A percentile compares a stretch with the other conserved stretches of the same genome.
Evolutionary conservation across 2,329 filamentous ascomycete genomes (phyloP).

Genomic region (Cercospora sp.): DNA sequence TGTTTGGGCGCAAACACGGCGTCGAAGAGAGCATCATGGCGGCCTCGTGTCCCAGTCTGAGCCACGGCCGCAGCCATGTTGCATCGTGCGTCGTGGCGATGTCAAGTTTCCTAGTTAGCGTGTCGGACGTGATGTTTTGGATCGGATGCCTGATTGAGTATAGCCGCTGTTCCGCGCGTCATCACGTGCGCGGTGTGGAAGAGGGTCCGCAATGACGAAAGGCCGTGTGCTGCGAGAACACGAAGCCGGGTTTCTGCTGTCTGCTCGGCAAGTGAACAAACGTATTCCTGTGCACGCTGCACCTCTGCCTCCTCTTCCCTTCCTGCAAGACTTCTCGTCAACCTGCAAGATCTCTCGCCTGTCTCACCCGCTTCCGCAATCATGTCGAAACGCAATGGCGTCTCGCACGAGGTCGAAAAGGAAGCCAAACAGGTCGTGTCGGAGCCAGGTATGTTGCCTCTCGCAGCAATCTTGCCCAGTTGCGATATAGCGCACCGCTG

Average conservation of each 20-base stretch:
- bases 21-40: conserved; percentile 34
- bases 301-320: not conserved
- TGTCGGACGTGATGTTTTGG: conserved; percentile 9
- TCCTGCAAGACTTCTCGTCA: conserved; percentile 4
- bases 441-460: conserved; percentile 46
- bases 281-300: not conserved
- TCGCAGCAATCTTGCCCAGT: not conserved
- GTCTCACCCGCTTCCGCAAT: conserved; percentile 12
- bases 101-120: not conserved
- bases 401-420: conserved; percentile 54
- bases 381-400: conserved; percentile 66
- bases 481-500: not conserved
- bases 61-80: conserved; percentile 21
- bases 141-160: conserved; percentile 7
- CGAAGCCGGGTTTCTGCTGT: conserved; percentile 3
- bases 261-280: conserved; percentile 3
- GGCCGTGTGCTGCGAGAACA: not conserved
- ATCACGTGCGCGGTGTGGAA: not conserved
- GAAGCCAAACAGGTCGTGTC: conserved; percentile 41
- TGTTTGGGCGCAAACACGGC: conserved; percentile 49
- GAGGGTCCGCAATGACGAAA: conserved; percentile 10
- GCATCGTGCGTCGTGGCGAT: conserved; percentile 9
- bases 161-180: not conserved
- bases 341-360: not conserved
- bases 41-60: conserved; percentile 9